Evolutionary conservation across 2,329 filamentous ascomycete genomes (phyloP), one percentile per base, ranked within the genome.

Genomic region (Fusarium udum): DNA sequence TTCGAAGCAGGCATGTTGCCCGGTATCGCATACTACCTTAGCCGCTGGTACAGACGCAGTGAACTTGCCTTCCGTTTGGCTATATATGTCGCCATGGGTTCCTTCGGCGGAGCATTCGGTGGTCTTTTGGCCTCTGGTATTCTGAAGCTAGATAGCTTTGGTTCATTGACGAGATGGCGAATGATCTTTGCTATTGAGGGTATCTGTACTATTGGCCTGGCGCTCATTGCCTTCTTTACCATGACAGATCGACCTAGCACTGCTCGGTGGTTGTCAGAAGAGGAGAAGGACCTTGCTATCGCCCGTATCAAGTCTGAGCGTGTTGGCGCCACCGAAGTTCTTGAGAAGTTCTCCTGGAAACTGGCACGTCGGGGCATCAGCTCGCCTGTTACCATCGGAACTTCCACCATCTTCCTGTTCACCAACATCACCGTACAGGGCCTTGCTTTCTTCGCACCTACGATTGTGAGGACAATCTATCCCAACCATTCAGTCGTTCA

Each of bases 381-480:
- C 6, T 69, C 66, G 2, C 90, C 90, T 0, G 84, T 90, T 18
- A 89, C 87, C 0, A 70, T 92, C 0, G 78, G 78, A 3, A 89
- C 86, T 0, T 79, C 87, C 0, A 82, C 88, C 69, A 87, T 91
- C 71, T 91, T 91, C 80, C 81, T 91, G 3, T 84, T 91, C 51
- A 83, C 90, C 82, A 92, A 92, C 79, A 86, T 92, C 73, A 92
- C 90, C 0, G 90, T 92, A 4, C 89, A 92, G 75, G 90, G 90
- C 5, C 83, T 92, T 1, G 89, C 87, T 14, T 92, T 92, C 84
- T 92, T 92, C 77, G 82, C 86, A 0, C 90, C 90, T 0, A 91
- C 90, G 0, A 92, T 92, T 57, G 88, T 92, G 48, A 81, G 79
- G 31, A 90, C 87, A 0, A 91, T 92, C 72, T 92, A 92, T 69